Base-by-base conservation (phyloP, 1,284 basidiomycete species). In the Phenoliferia sp. region DNA sequence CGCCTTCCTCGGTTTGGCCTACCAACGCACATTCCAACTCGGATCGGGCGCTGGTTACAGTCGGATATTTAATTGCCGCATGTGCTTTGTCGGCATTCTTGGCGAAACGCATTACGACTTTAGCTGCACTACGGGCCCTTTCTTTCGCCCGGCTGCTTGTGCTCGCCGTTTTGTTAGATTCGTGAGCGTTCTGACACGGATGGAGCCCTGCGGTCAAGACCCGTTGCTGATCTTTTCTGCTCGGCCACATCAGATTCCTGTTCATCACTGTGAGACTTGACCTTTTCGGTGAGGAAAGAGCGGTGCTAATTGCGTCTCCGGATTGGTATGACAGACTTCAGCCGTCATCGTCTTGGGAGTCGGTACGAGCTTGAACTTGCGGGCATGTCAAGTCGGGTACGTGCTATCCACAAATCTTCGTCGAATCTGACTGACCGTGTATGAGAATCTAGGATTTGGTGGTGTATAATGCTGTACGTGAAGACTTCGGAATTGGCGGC, bases 301-400 rank as follows among this genome's bases (percentile, higher is more conserved):
- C n/a, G n/a, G n/a, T n/a, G n/a, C n/a, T n/a, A n/a, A n/a, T n/a
- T n/a, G n/a, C n/a, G n/a, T n/a, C n/a, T n/a, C n/a, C n/a, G n/a
- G n/a, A n/a, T n/a, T n/a, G n/a, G n/a, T n/a, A n/a, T n/a, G n/a
- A n/a, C n/a, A 12, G 7, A 52, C 22, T 10, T 52, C 7, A 7
- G 80, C 78, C 3, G 66, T 82, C 9, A 70, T 83, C 31, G 75
- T 83, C 6, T 75, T 79, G 34, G 81, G 81, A 7, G 71, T 69
- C 5, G 82, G 82, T 0, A 75, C 81, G 50, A 77, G 78, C n/a
- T 65, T 74, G 29, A 77, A 73, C 62, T 15, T 36, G 2, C 71
- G 66, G 3, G 74, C 78, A 0, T 83, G 82, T 70, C 68, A 75
- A 9, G 66, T 80, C 6, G 82, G 78, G 54, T 56, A 32, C 22